Evolutionary conservation across 139 green algal genomes (phyloP).

Genomic region (Picochlorum costavermella): DNA sequence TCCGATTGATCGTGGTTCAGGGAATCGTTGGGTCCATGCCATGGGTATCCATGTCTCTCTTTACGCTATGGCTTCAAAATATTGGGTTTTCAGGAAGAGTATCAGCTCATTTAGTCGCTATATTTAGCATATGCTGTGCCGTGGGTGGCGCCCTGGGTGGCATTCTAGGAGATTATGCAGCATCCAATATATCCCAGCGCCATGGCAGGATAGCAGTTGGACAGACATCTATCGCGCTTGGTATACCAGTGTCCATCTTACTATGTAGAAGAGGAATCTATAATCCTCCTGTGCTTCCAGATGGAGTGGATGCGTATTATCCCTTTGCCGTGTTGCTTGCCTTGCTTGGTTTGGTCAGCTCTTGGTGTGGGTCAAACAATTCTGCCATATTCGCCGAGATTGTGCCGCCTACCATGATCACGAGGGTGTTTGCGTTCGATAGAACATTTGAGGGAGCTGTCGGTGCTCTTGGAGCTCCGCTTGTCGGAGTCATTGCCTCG

Average conservation of each 20-base stretch:
- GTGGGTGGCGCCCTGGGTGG: constrained; percentile 57
- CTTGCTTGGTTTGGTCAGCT: constrained; percentile 53
- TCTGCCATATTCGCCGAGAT: constrained; percentile 78
- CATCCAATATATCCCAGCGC: neutral
- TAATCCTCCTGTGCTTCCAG: neutral
- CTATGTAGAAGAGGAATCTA: neutral
- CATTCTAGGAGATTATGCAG: constrained; percentile 40
- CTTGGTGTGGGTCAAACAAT: constrained; percentile 62
- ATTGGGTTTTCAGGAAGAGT: constrained; percentile 60
- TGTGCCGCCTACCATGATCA: constrained; percentile 60
- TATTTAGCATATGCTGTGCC: constrained; percentile 38
- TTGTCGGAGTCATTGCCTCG: constrained; percentile 60
- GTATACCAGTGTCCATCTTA: neutral
- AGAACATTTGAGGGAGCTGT: constrained; percentile 56
- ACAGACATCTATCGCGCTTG: neutral
- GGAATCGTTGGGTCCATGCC: constrained; percentile 78
- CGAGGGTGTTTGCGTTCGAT: constrained; percentile 75
- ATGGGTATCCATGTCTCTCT: constrained; percentile 80
- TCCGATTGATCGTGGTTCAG: constrained; percentile 44
- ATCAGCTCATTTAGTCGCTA: constrained; percentile 25
- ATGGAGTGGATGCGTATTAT: neutral
- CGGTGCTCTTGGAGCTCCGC: constrained; percentile 39
- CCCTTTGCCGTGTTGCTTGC: constrained; percentile 48
- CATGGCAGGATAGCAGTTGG: neutral
- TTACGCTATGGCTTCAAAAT: constrained; percentile 49